Evolutionary conservation across 352 stramenopile species (phyloP).

Genomic region (Phytophthora sp.): DNA sequence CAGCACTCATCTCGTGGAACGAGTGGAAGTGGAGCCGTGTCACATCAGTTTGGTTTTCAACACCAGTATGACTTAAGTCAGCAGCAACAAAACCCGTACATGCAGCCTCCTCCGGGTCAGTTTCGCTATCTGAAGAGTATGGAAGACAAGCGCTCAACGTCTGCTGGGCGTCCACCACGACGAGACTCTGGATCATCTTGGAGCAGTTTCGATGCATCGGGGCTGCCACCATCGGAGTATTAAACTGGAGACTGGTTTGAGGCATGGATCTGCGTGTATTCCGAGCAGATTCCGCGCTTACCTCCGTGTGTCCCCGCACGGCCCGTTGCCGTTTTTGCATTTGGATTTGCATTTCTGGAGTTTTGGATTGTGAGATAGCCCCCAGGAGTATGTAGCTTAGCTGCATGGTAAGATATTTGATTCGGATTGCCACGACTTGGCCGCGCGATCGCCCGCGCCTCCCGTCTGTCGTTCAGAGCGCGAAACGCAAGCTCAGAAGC

Average conservation of each 20-base stretch:
- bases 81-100: slow-evolving; percentile 42
- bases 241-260: slow-evolving; percentile 11
- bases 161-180: slow-evolving; percentile 31
- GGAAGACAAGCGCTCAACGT: slow-evolving; percentile 58
- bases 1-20: slow-evolving; percentile 31
- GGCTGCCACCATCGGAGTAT: slow-evolving; percentile 46
- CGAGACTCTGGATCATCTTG: slow-evolving; percentile 69
- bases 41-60: slow-evolving; percentile 38
- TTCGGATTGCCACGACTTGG: slow-evolving; percentile 40
- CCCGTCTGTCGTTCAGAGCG: slow-evolving; percentile 23
- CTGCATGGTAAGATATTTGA: slow-evolving; percentile 52
- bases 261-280: neutral
- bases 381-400: slow-evolving; percentile 36
- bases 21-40: slow-evolving; percentile 6
- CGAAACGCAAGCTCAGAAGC: slow-evolving; percentile 28
- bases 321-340: slow-evolving; percentile 37
- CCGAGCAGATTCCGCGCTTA: slow-evolving; percentile 8
- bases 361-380: slow-evolving; percentile 49
- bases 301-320: slow-evolving; percentile 11
- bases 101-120: slow-evolving; percentile 36
- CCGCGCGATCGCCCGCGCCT: slow-evolving; percentile 14
- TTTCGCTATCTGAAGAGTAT: slow-evolving; percentile 79
- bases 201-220: slow-evolving; percentile 51
- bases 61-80: slow-evolving; percentile 46
- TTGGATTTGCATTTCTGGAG: slow-evolving; percentile 47